These are phyloP conservation scores for Yarrowia sp. DNA, from an alignment of 805 yeast genomes.

Conservation along the genomic window DNA sequence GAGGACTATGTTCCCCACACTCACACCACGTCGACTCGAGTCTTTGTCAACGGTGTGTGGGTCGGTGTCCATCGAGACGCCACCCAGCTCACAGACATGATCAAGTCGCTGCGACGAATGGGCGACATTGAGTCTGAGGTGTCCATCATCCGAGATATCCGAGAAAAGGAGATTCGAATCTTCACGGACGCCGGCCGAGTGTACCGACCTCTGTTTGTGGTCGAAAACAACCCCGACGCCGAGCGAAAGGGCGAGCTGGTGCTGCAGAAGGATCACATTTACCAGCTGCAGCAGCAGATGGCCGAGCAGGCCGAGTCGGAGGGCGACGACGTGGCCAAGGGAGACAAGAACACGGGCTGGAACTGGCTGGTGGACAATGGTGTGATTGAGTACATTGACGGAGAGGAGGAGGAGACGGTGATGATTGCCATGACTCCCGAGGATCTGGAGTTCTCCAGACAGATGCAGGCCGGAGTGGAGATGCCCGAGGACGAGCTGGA, in stretches of 20 bases:
- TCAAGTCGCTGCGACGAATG: conserved; percentile 88
- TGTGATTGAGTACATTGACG: conserved; percentile 94
- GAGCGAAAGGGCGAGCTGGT: conserved; percentile 73
- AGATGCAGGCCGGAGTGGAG: conserved; percentile 52
- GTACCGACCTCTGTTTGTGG: conserved; percentile 93
- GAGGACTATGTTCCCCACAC: conserved; percentile 95
- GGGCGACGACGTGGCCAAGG: conserved; percentile 54
- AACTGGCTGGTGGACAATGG: conserved; percentile 81
- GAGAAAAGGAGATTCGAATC: conserved; percentile 94
- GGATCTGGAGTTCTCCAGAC: conserved; percentile 74
- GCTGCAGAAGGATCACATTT: conserved; percentile 83
- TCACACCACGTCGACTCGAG: conserved; percentile 88
- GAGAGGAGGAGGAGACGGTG: conserved; percentile 98
- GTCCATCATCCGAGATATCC: conserved; percentile 92
- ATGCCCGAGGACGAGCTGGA: conserved; percentile 59
- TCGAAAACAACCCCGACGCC: conserved; percentile 70
- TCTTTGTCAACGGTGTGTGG: conserved; percentile 99
- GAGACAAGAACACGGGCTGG: conserved; percentile 74
- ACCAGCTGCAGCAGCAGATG: conserved; percentile 62
- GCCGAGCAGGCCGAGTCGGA: conserved; percentile 51
- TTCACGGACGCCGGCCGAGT: conserved; percentile 99
- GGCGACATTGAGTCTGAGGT: conserved; percentile 97
- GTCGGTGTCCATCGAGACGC: conserved; percentile 98
- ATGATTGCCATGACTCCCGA: conserved; percentile 99
- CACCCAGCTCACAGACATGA: conserved; percentile 85